Evolutionary conservation across 2,329 filamentous ascomycete genomes (phyloP), one percentile per base, ranked within the genome.

Genomic region (Botrytis pseudocinerea): DNA sequence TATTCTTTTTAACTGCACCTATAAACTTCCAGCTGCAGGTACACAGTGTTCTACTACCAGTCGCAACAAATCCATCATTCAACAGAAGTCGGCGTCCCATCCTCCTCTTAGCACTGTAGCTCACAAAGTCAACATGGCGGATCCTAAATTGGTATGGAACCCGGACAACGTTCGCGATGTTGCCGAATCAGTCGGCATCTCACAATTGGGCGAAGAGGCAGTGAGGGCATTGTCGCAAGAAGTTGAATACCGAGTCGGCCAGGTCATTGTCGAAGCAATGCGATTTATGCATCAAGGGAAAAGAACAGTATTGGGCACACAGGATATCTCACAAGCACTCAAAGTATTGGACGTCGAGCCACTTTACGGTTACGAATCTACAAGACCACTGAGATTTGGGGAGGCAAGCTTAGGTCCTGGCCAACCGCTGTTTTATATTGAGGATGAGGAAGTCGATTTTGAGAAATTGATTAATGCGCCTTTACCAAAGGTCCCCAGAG

Each of bases 401-500:
- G 96, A 99, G 83, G 96, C 96, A 4, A 97, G 93, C 73, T 85
- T 99, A 74, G 96, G 96, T 0, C 94, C 95, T 22, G 95, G 95
- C 16, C 96, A 99, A 83, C 94, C 95, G 70, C 85, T 99, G 35
- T 99, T 95, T 83, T 99, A 99, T 82, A 92, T 99, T 54, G 96
- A 99, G 80, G 96, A 99, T 81, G 96, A 99, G 81, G 96, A 99
- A 85, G 92, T 98, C 71, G 96, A 99, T 83, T 98, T 99, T 81
- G 96, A 99, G 85, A 98, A 98, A 85, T 86, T 99, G 77, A 98
- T 99, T 82, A 99, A 99, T 84, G 94, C 94, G 76, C 93, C 96
- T 7, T 84, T 99, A 77, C 96, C 96, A 40, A 98, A 97, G 82
- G 95, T 99, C 44, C 96, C 96, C 48, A 88, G 95, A 68, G 96